Evolutionary conservation across 2,329 filamentous ascomycete species (phyloP).

Genomic region (Dryadomyces quercivorus): DNA sequence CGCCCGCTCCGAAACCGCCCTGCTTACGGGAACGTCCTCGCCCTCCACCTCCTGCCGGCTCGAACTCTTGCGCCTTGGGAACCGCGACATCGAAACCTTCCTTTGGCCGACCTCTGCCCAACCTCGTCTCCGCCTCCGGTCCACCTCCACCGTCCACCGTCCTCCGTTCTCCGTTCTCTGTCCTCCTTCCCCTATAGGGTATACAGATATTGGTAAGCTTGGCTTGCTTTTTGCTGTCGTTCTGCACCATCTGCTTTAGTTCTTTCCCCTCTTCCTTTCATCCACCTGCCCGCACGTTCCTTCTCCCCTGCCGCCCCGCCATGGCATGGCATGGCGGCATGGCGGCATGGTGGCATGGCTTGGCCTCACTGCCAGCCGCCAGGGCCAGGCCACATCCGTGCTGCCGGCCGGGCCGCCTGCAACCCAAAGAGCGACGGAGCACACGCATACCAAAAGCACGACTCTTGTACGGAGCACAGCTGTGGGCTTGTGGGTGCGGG

Average conservation of each 20-base stretch:
- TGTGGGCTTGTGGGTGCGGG: neutral
- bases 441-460: neutral
- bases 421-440: neutral
- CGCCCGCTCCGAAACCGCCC: too few relatives aligned
- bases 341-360: too few relatives aligned
- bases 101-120: neutral
- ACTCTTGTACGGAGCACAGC: neutral
- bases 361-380: neutral
- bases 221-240: too few relatives aligned
- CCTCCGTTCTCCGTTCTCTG: too few relatives aligned
- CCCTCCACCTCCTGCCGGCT: neutral
- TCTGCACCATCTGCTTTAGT: neutral
- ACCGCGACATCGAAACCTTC: neutral
- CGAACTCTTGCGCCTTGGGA: neutral
- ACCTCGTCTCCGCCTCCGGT: too few relatives aligned
- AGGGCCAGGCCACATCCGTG: neutral
- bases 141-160: too few relatives aligned
- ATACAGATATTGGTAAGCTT: too few relatives aligned
- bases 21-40: neutral
- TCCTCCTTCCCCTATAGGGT: too few relatives aligned
- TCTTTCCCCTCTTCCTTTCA: neutral
- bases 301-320: neutral
- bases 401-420: slow-evolving; percentile 1
- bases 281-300: neutral
- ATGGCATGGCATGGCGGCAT: neutral